phyloP scores from a whole-genome alignment of 2,329 filamentous ascomycete genomes.

The Rugonectria rugulosa region DNA sequence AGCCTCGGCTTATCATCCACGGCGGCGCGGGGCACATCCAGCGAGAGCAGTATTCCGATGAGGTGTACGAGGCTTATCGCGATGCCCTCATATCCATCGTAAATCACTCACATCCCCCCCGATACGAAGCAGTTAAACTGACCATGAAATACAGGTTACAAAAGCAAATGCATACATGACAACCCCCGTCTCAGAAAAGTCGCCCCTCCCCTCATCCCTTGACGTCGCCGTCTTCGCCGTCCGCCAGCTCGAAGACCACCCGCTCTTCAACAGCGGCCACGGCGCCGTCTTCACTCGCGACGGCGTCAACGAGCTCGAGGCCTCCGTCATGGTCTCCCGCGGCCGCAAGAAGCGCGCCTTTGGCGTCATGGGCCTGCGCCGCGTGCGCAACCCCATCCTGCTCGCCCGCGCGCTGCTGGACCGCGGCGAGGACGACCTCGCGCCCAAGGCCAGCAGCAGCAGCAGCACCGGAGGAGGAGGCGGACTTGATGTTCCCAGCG shows the following conservation, averaged over 20 bases:
- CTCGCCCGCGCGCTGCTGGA: slow-evolving; percentile 77
- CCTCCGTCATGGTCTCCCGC: slow-evolving; percentile 82
- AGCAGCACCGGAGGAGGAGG: neutral
- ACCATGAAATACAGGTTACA: slow-evolving; percentile 46
- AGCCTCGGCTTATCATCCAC: slow-evolving; percentile 72
- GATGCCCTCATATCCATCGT: slow-evolving; percentile 69
- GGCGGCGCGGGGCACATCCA: slow-evolving; percentile 77
- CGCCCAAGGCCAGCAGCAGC: slow-evolving; percentile 43
- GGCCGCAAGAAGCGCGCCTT: slow-evolving; percentile 78
- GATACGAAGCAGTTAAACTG: neutral
- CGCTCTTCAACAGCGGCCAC: slow-evolving; percentile 83
- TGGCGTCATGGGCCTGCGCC: slow-evolving; percentile 75
- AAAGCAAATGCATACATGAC: slow-evolving; percentile 57
- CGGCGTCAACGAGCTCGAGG: slow-evolving; percentile 86
- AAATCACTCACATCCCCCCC: slow-evolving; percentile 16
- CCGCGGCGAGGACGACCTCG: slow-evolving; percentile 68
- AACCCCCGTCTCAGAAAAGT: slow-evolving; percentile 37
- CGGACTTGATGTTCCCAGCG: slow-evolving; percentile 58
- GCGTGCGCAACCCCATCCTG: slow-evolving; percentile 81
- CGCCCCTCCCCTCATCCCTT: slow-evolving; percentile 64
- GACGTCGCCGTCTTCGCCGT: slow-evolving; percentile 81
- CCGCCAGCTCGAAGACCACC: slow-evolving; percentile 76
- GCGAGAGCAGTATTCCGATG: slow-evolving; percentile 63
- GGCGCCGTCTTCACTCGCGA: slow-evolving; percentile 88
- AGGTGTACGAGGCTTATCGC: slow-evolving; percentile 66